Base-by-base conservation (phyloP, 2,329 filamentous ascomycete species). In the Phaeosphaeriaceae sp. region DNA sequence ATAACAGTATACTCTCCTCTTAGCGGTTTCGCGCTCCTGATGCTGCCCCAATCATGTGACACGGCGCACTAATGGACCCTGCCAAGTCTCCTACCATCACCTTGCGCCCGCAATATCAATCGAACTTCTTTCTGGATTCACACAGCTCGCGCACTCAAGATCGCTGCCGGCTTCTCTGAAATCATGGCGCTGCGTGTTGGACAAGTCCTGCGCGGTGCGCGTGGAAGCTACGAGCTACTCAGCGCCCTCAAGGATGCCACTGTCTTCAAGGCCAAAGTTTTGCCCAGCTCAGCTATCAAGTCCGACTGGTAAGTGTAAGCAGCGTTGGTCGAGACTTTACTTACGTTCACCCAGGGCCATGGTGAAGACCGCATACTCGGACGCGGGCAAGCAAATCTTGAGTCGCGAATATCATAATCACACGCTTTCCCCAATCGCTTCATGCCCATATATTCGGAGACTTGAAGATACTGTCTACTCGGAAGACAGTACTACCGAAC, bases 391-490 rank as follows among this genome's bases (percentile, higher is more conserved):
- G 26, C 49, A 56, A 26, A 43, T 30, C 54, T 50, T 68, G 32
- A 60, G 52, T 30, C 60, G 65, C 22, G 67, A 69, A 48, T 49
- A 55, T 26, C 55, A 52, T 50, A 67, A 65, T 61, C 64, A 67
- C 52, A 46, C 42, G 15, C 53, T 63, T 23, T 30, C 54, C 21
- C 54, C 50, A 5, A 60, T 69, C 46, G 55, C 54, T 17, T 59
- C 62, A 21, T 59, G 56, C 30, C 66, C 54, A 52, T 55, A 64
- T 44, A 66, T 70, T 32, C 63, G 66, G 51, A 56, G 49, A 4
- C 28, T 68, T 32, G 51, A 50, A 26, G 66, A 70, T 54, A 53
- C 59, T n/a, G 28, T 67, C 42, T 24, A 40, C 19, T 54, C 17
- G 49, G 55, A 53, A 42, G 11, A 26, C 23, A 42, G 52, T 35